A percentile compares a stretch with the other conserved stretches of the same genome.
phyloP scores from a whole-genome alignment of 148 eudicot species.

The Rhododendron williamsianum region DNA sequence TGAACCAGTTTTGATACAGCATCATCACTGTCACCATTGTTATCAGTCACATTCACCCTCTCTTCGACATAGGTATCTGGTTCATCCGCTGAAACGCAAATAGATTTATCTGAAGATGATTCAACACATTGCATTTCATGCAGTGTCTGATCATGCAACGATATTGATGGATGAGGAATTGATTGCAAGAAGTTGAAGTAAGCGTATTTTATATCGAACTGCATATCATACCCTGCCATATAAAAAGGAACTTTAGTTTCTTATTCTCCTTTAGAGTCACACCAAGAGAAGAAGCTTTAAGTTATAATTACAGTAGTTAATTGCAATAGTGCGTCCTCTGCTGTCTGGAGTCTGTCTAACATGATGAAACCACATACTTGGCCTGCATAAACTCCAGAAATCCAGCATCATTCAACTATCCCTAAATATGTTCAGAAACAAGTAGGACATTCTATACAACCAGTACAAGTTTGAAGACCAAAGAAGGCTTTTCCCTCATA shows the following conservation, averaged over 20 bases:
- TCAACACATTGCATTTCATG: neutral
- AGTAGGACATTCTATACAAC: neutral
- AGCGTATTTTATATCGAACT: slow-evolving; percentile 84
- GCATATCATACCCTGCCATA: slow-evolving; percentile 98
- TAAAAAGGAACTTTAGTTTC: slow-evolving; percentile 7
- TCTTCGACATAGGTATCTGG: neutral
- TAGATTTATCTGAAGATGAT: slow-evolving; percentile 7
- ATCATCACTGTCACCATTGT: neutral
- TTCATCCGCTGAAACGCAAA: slow-evolving; percentile 7
- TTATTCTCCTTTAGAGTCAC: neutral
- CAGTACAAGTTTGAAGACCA: neutral
- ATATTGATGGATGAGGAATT: slow-evolving; percentile 13
- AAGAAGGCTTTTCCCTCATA: neutral
- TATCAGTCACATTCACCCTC: neutral
- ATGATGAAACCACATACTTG: slow-evolving; percentile 99
- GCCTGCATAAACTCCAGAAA: slow-evolving; percentile 53
- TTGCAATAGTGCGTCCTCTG: slow-evolving; percentile 67
- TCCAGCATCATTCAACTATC: neutral
- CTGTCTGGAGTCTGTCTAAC: slow-evolving; percentile 72
- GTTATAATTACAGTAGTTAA: slow-evolving; percentile 71
- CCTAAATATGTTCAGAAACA: neutral
- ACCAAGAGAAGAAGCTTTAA: neutral
- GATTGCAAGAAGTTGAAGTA: slow-evolving; percentile 95
- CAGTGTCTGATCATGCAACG: slow-evolving; percentile 3
- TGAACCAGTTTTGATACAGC: neutral